Conservation (phyloP, 257 asterid genomes). For the Cinchona pubescens region DNA sequence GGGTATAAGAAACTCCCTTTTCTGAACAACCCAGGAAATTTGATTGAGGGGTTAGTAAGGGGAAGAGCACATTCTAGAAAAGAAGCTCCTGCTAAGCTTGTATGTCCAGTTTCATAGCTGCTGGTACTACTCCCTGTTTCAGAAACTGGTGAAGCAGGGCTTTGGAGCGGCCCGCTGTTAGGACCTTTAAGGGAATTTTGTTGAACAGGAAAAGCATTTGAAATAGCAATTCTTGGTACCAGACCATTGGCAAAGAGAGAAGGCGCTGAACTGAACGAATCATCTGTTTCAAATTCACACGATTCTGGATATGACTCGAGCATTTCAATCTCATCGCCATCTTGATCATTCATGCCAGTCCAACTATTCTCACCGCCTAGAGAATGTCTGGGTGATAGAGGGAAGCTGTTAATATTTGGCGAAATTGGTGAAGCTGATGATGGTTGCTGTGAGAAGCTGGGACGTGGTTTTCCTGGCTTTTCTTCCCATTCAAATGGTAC, state of each 20-base stretch:
- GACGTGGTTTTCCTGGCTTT: constrained; percentile 81
- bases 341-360: constrained; percentile 7
- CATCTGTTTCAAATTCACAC: constrained; percentile 40
- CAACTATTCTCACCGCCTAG: constrained; percentile 24
- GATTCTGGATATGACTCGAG: constrained; percentile 46
- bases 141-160: constrained; percentile 54
- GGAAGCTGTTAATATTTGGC: constrained; percentile 20
- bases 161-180: constrained; percentile 26
- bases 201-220: constrained; percentile 46
- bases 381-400: constrained; percentile 29
- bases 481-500: constrained; percentile 89
- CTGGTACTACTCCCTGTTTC: constrained; percentile 42
- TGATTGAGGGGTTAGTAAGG: constrained; percentile 47
- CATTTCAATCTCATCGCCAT: constrained; percentile 18
- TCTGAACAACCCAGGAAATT: constrained; percentile 23
- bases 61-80: constrained; percentile 90
- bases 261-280: constrained; percentile 53
- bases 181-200: constrained; percentile 21
- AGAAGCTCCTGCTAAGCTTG: constrained; percentile 57
- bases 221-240: constrained; percentile 32
- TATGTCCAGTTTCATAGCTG: constrained; percentile 54
- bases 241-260: constrained; percentile 57
- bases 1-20: constrained; percentile 23
- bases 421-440: constrained; percentile 9
- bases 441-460: constrained; percentile 25